Base-by-base conservation (phyloP, 345 rosid species). In the Rubroshorea leprosula region DNA sequence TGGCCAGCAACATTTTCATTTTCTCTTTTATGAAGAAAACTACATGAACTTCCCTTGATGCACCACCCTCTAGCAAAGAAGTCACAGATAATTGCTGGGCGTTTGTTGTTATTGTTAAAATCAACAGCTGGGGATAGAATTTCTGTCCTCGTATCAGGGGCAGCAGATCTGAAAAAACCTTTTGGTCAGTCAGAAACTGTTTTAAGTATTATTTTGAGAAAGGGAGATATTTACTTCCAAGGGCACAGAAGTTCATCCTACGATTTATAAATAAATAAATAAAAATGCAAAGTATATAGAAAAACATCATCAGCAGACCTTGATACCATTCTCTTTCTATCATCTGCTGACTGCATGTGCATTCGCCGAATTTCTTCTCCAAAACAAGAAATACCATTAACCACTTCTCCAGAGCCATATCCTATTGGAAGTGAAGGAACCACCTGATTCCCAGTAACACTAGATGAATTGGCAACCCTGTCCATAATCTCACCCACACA, bases 51-150 rank as follows among this genome's bases (percentile, higher is more conserved):
- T 63, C 96, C 95, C 68, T 67, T 89, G 61, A 74, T 63, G 80
- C 98, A 92, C 93, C 97, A 80, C 29, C 98, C 96, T 76, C 76
- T 81, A 23, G 77, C 73, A 66, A 74, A 92, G 74, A 86, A 92
- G 66, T 75, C 73, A 66, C 97, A 92, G 21, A 69, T 52, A 45
- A 64, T 47, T 1, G 84, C 90, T 17, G 74, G 67, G 53, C 84
- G 86, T 68, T 77, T 80, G 69, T 65, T 74, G 61, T 26, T 74
- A 66, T 72, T 63, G 41, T 60, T 62, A 29, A 68, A 55, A 50
- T 68, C 80, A 16, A 39, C 38, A 62, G 62, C 54, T 20, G 79
- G 78, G 48, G 77, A 60, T 49, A 68, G 67, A 73, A 78, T 76
- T 61, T 65, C 74, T 23, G 67, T 43, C 64, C 68, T 68, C 50